Evolutionary conservation across 495 filamentous ascomycete genomes (phyloP), one percentile per base, ranked within the genome.

Genomic region (Hypoxylon fragiforme): DNA sequence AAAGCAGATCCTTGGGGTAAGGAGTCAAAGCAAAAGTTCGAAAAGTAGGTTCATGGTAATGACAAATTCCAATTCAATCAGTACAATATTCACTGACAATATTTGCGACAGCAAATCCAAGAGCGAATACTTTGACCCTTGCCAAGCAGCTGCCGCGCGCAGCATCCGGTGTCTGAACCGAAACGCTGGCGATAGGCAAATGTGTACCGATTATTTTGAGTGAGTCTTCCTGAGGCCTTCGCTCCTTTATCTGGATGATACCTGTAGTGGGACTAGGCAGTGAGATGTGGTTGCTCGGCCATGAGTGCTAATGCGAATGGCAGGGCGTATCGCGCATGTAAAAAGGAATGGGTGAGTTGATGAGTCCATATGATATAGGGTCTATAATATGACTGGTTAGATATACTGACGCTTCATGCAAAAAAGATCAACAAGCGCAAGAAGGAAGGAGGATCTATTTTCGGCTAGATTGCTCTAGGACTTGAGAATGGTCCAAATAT

Each of bases 141-240:
- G 92, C 67, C 91, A 97, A 66, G 90, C 95, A 48, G 91, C 89
- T n/a, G 92, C 94, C n/a, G 71, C 83, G 38, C 78, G 82, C 52
- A 96, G 90, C 70, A 81, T 95, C 9, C 84, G 81, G 64, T 97
- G 92, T 72, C 77, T 97, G 70, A 84, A 89, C 59, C 83, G 92
- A 16, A 97, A 97, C 72, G 84, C 73, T 2, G 90, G 83, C 14
- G 90, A 96, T 68, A 81, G 84, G 44, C 79, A 86, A n/a, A 85
- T 97, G 82, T 97, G 92, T 64, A 72, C 73, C 41, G 94, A 97
- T 68, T 97, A 94, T 69, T 97, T 97, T 65, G 88, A 96, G 92
- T 97, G 58, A 74, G 85, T 73, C n/a, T 12, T 26, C 34, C 15
- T 15, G 13, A 14, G 3, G 5, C 8, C 9, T 12, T 34, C 13